Conservation (phyloP, 2,329 filamentous ascomycete genomes). For the Alternaria sp. region DNA sequence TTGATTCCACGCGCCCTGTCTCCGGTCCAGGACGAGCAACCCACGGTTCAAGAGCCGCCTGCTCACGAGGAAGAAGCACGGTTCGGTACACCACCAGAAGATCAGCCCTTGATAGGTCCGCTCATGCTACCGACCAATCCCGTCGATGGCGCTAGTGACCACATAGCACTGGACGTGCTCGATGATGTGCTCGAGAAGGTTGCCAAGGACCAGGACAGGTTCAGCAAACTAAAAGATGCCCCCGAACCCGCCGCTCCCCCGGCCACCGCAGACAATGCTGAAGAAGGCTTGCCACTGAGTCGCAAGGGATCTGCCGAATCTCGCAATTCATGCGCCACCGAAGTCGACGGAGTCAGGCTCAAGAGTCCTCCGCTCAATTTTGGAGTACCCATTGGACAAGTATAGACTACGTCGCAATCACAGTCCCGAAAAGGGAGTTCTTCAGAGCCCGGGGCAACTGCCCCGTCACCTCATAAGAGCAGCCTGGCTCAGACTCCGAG, state of each 20-base stretch:
- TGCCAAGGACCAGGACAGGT: conserved; percentile 30
- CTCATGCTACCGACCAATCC: conserved; percentile 46
- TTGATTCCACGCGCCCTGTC: conserved; percentile 35
- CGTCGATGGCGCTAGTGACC: conserved; percentile 41
- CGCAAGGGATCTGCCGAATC: conserved; percentile 32
- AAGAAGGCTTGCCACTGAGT: conserved; percentile 24
- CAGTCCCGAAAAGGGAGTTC: not conserved
- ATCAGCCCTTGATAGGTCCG: conserved; percentile 39
- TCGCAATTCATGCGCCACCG: conserved; percentile 28
- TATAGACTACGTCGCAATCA: conserved; percentile 9
- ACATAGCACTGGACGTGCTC: conserved; percentile 40
- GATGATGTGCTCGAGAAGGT: conserved; percentile 41
- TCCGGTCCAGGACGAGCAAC: conserved; percentile 22
- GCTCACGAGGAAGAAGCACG: conserved; percentile 21
- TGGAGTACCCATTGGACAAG: conserved; percentile 46
- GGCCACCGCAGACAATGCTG: not conserved
- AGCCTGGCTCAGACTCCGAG: not conserved
- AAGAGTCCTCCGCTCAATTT: conserved; percentile 50
- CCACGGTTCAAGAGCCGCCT: conserved; percentile 13
- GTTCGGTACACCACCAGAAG: conserved; percentile 27
- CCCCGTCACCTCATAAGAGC: not conserved
- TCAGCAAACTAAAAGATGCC: conserved; percentile 28
- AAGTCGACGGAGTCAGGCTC: conserved; percentile 44
- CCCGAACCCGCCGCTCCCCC: conserved; percentile 16
- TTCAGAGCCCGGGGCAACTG: not conserved